phyloP scores from a whole-genome alignment of 257 asterid species.

The Osmanthus fragrans region DNA sequence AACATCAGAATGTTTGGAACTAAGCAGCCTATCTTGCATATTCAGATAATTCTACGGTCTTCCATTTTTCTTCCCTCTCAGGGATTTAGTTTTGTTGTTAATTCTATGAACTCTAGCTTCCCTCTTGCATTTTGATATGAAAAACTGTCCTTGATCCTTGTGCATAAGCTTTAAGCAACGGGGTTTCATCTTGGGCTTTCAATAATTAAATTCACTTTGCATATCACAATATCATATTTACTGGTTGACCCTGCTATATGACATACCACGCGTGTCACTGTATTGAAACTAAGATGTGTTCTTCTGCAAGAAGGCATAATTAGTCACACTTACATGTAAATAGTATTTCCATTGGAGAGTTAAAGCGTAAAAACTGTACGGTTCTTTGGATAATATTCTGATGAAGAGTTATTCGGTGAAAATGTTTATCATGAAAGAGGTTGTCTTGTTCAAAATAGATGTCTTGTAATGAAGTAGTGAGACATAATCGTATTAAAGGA shows the following conservation, averaged over 20 bases:
- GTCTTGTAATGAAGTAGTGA: neutral
- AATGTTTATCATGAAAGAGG: neutral
- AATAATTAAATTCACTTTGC: neutral
- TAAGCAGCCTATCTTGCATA: neutral
- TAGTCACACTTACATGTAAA: neutral
- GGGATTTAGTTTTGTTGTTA: neutral
- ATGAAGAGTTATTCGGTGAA: constrained; percentile 6
- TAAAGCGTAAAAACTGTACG: neutral
- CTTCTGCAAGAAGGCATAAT: neutral
- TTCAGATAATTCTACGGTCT: neutral
- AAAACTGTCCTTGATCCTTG: neutral
- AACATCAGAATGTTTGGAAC: neutral
- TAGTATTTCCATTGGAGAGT: neutral
- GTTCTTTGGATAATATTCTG: constrained; percentile 9
- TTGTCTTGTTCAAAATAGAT: neutral
- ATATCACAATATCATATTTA: neutral
- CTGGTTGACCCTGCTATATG: neutral
- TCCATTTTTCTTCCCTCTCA: neutral
- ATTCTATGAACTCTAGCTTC: neutral
- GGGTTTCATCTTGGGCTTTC: neutral
- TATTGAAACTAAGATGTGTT: neutral
- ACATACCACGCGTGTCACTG: neutral
- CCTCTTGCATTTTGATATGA: neutral
- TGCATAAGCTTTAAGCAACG: neutral
- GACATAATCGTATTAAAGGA: neutral